A percentile compares a stretch with the other conserved stretches of the same genome.
These are phyloP conservation scores for Globisporangium perplexum DNA, from an alignment of 352 stramenopile genomes.

Conservation along the genomic window DNA sequence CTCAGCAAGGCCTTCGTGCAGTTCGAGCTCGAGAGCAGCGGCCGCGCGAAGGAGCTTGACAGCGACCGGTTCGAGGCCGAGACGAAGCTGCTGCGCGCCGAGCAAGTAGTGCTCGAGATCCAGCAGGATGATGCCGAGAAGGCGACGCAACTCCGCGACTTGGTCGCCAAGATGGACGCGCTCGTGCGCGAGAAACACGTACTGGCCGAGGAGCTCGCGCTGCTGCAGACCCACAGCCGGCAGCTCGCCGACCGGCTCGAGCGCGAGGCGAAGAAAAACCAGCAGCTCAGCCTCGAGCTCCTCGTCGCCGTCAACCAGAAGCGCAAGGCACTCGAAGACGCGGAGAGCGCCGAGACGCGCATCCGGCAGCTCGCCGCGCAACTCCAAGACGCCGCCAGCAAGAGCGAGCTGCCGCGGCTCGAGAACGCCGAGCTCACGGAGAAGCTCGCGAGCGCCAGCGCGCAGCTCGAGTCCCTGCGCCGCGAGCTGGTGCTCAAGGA, in stretches of 20 bases:
- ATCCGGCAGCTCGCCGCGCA: slow-evolving; percentile 15
- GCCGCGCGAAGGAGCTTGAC: slow-evolving; percentile 36
- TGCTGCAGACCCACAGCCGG: slow-evolving; percentile 28
- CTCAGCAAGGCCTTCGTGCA: slow-evolving; percentile 64
- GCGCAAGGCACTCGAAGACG: slow-evolving; percentile 29
- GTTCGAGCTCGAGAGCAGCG: slow-evolving; percentile 49
- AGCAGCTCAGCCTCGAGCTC: slow-evolving; percentile 64
- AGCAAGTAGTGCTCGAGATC: slow-evolving; percentile 61
- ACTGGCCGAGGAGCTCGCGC: slow-evolving; percentile 25
- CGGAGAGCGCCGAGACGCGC: slow-evolving; percentile 21
- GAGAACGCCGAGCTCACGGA: slow-evolving; percentile 21
- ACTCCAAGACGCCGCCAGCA: slow-evolving; percentile 9
- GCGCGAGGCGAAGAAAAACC: slow-evolving; percentile 49
- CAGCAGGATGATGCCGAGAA: slow-evolving; percentile 55
- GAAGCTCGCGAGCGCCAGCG: slow-evolving; percentile 11
- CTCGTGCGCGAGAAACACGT: slow-evolving; percentile 36
- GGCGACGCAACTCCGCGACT: slow-evolving; percentile 42
- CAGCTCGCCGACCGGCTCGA: slow-evolving; percentile 22
- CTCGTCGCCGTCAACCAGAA: slow-evolving; percentile 69
- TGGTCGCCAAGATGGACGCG: slow-evolving; percentile 52
- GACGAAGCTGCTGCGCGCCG: slow-evolving; percentile 51
- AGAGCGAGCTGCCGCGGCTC: slow-evolving; percentile 7
- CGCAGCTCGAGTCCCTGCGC: slow-evolving; percentile 25
- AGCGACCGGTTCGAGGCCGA: slow-evolving; percentile 58
- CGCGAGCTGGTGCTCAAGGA: slow-evolving; percentile 40